These are phyloP conservation scores for Saccharomyces paradoxus DNA, from an alignment of 805 yeast species.

Conservation along the genomic window DNA sequence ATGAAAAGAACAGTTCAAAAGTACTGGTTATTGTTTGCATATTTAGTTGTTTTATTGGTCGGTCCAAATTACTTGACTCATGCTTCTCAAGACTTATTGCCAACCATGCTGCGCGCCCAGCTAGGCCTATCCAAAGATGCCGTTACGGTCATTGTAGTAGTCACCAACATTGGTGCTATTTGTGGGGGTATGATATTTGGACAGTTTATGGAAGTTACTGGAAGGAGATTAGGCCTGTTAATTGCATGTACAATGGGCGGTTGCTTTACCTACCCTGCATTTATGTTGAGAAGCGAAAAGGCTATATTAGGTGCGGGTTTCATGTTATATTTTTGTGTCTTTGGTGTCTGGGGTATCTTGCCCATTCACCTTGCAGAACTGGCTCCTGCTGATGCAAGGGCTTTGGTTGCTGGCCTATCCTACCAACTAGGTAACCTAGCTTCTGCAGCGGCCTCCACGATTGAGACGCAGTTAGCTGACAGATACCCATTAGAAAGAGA, in stretches of 20 bases:
- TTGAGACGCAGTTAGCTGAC: constrained; percentile 56
- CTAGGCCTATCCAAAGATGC: constrained; percentile 38
- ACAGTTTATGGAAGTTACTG: constrained; percentile 48
- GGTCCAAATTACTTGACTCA: constrained; percentile 68
- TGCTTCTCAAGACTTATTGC: constrained; percentile 68
- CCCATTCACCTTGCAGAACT: constrained; percentile 61
- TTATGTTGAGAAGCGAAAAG: constrained; percentile 30
- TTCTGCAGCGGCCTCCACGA: constrained; percentile 61
- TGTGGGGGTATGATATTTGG: constrained; percentile 56
- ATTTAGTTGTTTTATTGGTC: constrained; percentile 53
- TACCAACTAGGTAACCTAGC: constrained; percentile 66
- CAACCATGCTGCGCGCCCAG: constrained; percentile 52
- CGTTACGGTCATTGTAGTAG: constrained; percentile 51
- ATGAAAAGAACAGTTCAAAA: constrained; percentile 34
- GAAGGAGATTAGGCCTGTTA: constrained; percentile 51
- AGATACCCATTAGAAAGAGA: constrained; percentile 43
- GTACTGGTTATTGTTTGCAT: constrained; percentile 56
- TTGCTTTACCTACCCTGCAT: constrained; percentile 55
- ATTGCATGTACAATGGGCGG: constrained; percentile 49
- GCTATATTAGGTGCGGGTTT: constrained; percentile 53
- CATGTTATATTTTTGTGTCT: constrained; percentile 57
- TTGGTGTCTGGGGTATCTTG: constrained; percentile 69
- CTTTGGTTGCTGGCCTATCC: constrained; percentile 53
- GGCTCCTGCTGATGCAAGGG: constrained; percentile 54
- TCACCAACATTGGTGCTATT: constrained; percentile 61